Conservation (phyloP, 257 asterid genomes). For the Gentiana dahurica region DNA sequence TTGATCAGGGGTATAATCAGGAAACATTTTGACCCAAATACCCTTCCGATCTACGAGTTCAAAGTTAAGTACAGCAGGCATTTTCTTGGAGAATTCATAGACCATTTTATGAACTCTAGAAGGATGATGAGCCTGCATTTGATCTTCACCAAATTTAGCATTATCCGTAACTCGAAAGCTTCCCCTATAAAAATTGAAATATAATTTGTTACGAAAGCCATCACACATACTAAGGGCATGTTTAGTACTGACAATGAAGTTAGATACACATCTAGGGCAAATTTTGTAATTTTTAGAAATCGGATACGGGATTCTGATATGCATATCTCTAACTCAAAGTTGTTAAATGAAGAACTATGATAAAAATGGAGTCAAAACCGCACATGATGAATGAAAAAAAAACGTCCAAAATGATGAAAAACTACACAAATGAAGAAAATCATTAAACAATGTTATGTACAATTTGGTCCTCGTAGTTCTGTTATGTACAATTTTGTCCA, state of each 20-base stretch:
- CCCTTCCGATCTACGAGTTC: slow-evolving; percentile 32
- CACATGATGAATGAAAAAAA: neutral
- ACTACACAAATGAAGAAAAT: neutral
- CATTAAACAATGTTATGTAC: too few relatives aligned
- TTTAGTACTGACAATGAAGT: neutral
- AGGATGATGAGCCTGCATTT: slow-evolving; percentile 50
- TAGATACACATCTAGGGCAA: neutral
- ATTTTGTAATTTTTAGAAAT: neutral
- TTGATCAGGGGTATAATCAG: slow-evolving; percentile 26
- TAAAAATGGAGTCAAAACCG: too few relatives aligned
- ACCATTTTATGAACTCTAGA: slow-evolving; percentile 31
- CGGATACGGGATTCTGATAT: too few relatives aligned
- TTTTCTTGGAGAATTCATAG: slow-evolving; percentile 35
- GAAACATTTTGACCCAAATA: slow-evolving; percentile 29
- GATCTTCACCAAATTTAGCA: slow-evolving; percentile 11
- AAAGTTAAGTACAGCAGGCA: slow-evolving; percentile 50
- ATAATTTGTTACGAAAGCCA: slow-evolving; percentile 3
- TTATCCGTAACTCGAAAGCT: slow-evolving; percentile 29
- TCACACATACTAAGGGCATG: neutral
- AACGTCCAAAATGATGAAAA: neutral
- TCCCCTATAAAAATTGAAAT: slow-evolving; percentile 36
- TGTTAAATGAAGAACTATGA: too few relatives aligned
- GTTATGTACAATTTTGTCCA: too few relatives aligned
- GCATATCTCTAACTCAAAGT: too few relatives aligned
- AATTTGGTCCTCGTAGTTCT: too few relatives aligned